These are phyloP conservation scores for Mucor mucedo DNA, from an alignment of 371 early-diverging fungal genomes.

Conservation along the genomic window DNA sequence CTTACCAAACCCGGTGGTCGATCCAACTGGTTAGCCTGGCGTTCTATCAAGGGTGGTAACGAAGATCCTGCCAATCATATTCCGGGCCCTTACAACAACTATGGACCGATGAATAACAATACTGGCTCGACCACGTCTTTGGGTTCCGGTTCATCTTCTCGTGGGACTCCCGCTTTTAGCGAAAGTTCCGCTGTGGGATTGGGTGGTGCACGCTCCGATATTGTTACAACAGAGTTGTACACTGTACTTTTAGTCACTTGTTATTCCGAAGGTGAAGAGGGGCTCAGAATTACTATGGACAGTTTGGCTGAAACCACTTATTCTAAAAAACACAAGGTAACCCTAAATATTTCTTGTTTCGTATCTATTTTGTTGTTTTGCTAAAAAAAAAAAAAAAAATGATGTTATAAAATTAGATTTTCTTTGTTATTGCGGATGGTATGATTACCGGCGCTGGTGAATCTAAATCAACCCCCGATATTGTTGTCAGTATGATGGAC, in stretches of 20 bases:
- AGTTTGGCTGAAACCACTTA: conserved; percentile 77
- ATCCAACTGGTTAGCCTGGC: conserved; percentile 56
- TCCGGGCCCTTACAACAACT: conserved; percentile 52
- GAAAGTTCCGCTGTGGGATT: conserved; percentile 33
- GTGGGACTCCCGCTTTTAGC: conserved; percentile 26
- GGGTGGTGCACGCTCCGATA: conserved; percentile 40
- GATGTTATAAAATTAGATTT: conserved; percentile 15
- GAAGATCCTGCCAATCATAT: conserved; percentile 55
- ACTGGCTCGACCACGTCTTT: conserved; percentile 24
- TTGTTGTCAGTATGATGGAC: conserved; percentile 74
- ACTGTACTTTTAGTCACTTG: conserved; percentile 71
- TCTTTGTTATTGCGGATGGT: conserved; percentile 56
- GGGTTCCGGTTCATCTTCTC: conserved; percentile 32
- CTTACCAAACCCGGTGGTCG: conserved; percentile 55
- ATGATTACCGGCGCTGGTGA: conserved; percentile 57
- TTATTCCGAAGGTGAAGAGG: conserved; percentile 82
- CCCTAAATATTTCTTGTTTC: not conserved
- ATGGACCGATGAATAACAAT: conserved; percentile 36
- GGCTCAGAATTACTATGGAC: conserved; percentile 82
- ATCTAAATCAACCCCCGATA: conserved; percentile 71
- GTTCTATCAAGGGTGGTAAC: conserved; percentile 55
- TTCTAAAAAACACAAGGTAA: conserved; percentile 59
- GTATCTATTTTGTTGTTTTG: not conserved
- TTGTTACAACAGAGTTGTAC: conserved; percentile 53
- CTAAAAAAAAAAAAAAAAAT: not conserved